These are phyloP conservation scores for Xylaria sp. DNA, from an alignment of 2,329 filamentous ascomycete genomes.

Conservation along the genomic window DNA sequence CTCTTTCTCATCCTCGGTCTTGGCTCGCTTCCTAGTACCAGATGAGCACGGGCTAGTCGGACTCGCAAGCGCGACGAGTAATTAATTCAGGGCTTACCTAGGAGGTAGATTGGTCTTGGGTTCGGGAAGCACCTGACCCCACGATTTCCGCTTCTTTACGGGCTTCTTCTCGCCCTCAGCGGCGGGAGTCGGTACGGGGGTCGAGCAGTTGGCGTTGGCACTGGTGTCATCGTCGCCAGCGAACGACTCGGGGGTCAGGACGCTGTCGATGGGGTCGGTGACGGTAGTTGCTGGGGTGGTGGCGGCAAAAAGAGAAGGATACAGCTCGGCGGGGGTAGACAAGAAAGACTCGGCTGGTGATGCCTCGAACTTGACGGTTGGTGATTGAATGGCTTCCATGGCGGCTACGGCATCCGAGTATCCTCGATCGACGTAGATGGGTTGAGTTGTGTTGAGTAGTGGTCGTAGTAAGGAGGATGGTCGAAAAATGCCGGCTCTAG, in stretches of 20 bases:
- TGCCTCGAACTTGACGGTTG: constrained; percentile 57
- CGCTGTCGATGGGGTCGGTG: constrained; percentile 52
- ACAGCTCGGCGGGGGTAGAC: constrained; percentile 55
- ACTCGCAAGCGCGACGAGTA: constrained; percentile 30
- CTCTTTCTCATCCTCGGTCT: constrained; percentile 98
- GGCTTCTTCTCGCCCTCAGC: constrained; percentile 65
- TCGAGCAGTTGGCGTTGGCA: constrained; percentile 13
- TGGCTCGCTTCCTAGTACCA: constrained; percentile 80
- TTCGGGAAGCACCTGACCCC: constrained; percentile 95
- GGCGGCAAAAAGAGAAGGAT: constrained; percentile 54
- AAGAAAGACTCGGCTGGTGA: constrained; percentile 61
- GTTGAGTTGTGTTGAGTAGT: not conserved
- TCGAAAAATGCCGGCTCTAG: constrained; percentile 40
- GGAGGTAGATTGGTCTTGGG: constrained; percentile 96
- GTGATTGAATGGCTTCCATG: too few species aligned
- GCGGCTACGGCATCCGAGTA: too few species aligned
- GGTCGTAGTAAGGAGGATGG: constrained; percentile 11
- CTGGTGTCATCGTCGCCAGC: constrained; percentile 37
- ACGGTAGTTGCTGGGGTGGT: constrained; percentile 40
- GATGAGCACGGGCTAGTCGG: not conserved
- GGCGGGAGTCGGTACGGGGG: constrained; percentile 30
- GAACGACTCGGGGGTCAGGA: constrained; percentile 55
- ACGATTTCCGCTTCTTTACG: constrained; percentile 95
- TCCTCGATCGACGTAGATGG: too few species aligned
- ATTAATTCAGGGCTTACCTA: constrained; percentile 70